A percentile compares a stretch with the other conserved stretches of the same genome.
These are phyloP conservation scores for Stachybotrys elegans DNA, from an alignment of 2,329 filamentous ascomycete species.

Conservation along the genomic window DNA sequence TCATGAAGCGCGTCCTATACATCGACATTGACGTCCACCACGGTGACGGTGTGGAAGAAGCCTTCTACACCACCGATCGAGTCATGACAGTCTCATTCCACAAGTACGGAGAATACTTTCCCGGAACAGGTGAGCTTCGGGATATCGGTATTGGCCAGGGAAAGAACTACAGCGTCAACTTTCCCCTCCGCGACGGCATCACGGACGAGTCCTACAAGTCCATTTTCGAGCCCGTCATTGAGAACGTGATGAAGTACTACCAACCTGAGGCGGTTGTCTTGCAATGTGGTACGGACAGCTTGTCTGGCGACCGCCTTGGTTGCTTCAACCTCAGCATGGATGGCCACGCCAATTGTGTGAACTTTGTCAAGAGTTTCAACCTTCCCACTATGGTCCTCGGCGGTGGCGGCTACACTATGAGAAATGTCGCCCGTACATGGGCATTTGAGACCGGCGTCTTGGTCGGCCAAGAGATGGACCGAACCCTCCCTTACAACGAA, in stretches of 20 bases:
- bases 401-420: slow-evolving; percentile 93
- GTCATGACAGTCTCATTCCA: slow-evolving; percentile 94
- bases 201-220: slow-evolving; percentile 84
- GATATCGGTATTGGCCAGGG: slow-evolving; percentile 84
- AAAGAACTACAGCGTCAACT: slow-evolving; percentile 87
- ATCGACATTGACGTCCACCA: slow-evolving; percentile 96
- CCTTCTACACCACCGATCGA: slow-evolving; percentile 87
- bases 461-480: slow-evolving; percentile 74
- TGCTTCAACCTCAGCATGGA: slow-evolving; percentile 98
- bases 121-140: slow-evolving; percentile 80
- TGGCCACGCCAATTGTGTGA: slow-evolving; percentile 90
- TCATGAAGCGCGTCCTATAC: slow-evolving; percentile 93
- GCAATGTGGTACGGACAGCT: slow-evolving; percentile 91
- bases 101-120: slow-evolving; percentile 96
- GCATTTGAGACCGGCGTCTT: slow-evolving; percentile 91
- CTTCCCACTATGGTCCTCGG: slow-evolving; percentile 89
- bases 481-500: slow-evolving; percentile 90
- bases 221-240: slow-evolving; percentile 87
- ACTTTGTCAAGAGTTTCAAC: slow-evolving; percentile 80
- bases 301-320: slow-evolving; percentile 89
- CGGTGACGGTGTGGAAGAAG: slow-evolving; percentile 88
- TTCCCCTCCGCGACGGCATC: slow-evolving; percentile 86
- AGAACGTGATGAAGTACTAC: slow-evolving; percentile 81
- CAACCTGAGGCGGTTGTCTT: slow-evolving; percentile 88
- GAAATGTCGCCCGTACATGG: slow-evolving; percentile 96